Percentiles rank a stretch among this genome's conserved stretches.
Conservation (phyloP, 192 early-diverging fungal genomes). For the Coemansia umbellata region DNA sequence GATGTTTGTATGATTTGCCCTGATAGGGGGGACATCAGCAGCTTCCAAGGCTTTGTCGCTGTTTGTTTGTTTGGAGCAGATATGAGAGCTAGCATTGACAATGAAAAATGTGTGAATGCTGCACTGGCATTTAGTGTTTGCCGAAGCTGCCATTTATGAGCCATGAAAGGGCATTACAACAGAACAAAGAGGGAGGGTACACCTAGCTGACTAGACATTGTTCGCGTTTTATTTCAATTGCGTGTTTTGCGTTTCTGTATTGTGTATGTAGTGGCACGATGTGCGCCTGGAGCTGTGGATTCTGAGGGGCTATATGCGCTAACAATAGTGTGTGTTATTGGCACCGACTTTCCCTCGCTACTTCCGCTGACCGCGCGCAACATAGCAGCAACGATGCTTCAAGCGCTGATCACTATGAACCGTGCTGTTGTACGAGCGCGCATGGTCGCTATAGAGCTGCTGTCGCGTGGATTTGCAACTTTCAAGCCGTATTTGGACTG, state of each 20-base stretch:
- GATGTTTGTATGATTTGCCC: too few species aligned
- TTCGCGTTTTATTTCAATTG: background rate
- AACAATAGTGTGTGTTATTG: conserved; percentile 47
- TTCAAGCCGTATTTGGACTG: conserved; percentile 48
- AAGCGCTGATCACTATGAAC: conserved; percentile 21
- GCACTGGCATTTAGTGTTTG: too few species aligned
- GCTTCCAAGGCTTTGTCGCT: too few species aligned
- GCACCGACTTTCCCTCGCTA: conserved; percentile 38
- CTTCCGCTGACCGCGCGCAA: conserved; percentile 46
- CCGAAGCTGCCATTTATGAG: too few species aligned
- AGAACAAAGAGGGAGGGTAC: background rate
- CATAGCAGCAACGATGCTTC: conserved; percentile 44
- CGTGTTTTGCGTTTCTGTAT: background rate
- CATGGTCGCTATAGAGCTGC: conserved; percentile 41
- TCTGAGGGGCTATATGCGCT: conserved; percentile 37
- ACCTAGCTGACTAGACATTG: background rate
- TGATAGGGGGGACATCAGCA: too few species aligned
- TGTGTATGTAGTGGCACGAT: conserved; percentile 34
- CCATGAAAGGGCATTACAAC: too few species aligned
- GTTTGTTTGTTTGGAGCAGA: too few species aligned
- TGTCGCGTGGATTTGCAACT: conserved; percentile 40
- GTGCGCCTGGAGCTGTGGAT: conserved; percentile 27
- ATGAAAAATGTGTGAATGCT: too few species aligned
- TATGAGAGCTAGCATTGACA: too few species aligned
- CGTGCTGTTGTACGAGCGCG: conserved; percentile 11